Conservation (phyloP, 2,329 filamentous ascomycete genomes). For the Diaporthe ampelina region DNA sequence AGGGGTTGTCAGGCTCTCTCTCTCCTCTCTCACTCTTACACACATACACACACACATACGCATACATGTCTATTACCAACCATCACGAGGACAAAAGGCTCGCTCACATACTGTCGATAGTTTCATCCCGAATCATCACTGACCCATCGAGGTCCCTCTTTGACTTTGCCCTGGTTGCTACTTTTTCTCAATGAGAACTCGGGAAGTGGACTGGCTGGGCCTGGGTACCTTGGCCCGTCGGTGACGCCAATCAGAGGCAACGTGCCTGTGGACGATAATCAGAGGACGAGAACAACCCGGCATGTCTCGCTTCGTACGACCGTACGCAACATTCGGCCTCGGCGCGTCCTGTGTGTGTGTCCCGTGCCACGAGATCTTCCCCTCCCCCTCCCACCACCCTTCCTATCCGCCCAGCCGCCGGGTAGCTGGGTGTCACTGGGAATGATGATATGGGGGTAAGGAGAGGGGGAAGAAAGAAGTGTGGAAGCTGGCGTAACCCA, state of each 20-base stretch:
- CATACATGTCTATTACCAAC: constrained; percentile 13
- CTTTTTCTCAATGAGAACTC: not conserved
- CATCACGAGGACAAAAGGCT: not conserved
- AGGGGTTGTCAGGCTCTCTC: not conserved
- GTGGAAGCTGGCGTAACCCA: constrained; percentile 13
- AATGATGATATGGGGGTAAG: too few relatives aligned
- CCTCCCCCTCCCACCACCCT: not conserved
- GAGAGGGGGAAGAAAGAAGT: not conserved
- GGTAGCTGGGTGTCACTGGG: not conserved
- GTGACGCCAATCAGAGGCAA: not conserved
- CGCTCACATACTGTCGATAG: constrained; percentile 19
- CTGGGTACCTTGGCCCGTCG: too few relatives aligned
- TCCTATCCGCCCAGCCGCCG: not conserved
- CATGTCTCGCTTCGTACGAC: constrained; percentile 22
- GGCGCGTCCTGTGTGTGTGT: not conserved
- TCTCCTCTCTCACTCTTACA: not conserved
- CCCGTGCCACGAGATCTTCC: constrained; percentile 12
- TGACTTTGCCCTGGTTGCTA: not conserved
- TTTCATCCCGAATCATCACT: not conserved
- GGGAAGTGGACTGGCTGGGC: not conserved
- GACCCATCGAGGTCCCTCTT: not conserved
- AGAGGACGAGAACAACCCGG: not conserved
- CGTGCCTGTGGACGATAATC: not conserved
- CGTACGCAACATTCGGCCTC: constrained; percentile 9
- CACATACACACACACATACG: not conserved